Base-by-base conservation (phyloP, 108 stramenopile species). In the Craspedostauros australis region DNA sequence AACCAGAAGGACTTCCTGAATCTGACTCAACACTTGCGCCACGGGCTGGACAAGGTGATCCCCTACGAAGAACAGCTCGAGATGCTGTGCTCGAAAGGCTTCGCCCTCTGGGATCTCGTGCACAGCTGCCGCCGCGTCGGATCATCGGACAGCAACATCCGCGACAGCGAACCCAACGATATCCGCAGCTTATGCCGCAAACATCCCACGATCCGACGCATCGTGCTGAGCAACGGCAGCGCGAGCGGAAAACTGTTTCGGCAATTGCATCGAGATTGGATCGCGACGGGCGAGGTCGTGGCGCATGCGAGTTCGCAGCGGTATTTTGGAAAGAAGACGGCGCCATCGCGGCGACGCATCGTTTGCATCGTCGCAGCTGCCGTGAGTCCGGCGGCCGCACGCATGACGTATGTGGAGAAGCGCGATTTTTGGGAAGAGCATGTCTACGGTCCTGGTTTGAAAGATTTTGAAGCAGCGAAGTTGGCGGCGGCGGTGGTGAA, bases 81-180 rank as follows among this genome's bases (percentile, higher is more conserved):
- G 19, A 22, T 26, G 19, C 54, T 90, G 29, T 62, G 56, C 3
- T 50, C 39, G 2, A 61, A 75, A 22, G 89, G 89, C 11, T 91
- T 91, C 69, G 84, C 81, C 28, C 33, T 91, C 29, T 91, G 89
- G 89, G 89, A 91, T 60, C 64, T 91, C 62, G 60, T 91, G 15
- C 54, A 50, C 16, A 66, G 68, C 18, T 91, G 89, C 44, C 45
- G 78, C 40, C 71, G 75, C 5, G 20, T 50, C 58, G 64, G 75
- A 46, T 73, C 67, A 1, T 60, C 46, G 44, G 89, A 91, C 50
- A 24, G 44, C 8, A 73, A 80, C 50, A 91, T 91, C 12, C 18
- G 57, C 39, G 24, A 73, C 6, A 85, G 80, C 39, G 38, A 46
- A 15, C 62, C 80, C 39, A 91, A 91, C 55, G 64, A 73, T 15